Conservation (phyloP, 768 basidiomycete species). For the Tricholoma flavovirens region DNA sequence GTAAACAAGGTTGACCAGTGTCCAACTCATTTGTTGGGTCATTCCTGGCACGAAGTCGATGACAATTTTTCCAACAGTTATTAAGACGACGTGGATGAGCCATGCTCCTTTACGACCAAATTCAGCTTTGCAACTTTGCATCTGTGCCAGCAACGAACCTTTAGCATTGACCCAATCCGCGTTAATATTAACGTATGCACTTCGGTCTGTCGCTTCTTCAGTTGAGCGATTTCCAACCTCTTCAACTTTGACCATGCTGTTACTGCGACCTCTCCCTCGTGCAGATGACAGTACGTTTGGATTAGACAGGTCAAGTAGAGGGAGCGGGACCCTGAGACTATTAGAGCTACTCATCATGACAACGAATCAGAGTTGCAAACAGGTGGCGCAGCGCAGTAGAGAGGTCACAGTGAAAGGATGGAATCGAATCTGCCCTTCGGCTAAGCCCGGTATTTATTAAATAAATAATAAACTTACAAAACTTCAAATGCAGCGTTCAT, state of each 20-base stretch:
- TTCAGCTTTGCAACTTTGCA: slow-evolving; percentile 2
- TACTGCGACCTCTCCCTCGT: slow-evolving; percentile 52
- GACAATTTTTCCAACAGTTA: slow-evolving; percentile 83
- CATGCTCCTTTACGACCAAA: slow-evolving; percentile 71
- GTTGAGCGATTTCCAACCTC: slow-evolving; percentile 65
- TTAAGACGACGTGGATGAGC: slow-evolving; percentile 94
- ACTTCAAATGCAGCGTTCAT: too few relatives aligned
- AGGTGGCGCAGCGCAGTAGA: neutral
- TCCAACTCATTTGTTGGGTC: slow-evolving; percentile 94
- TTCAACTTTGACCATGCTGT: slow-evolving; percentile 82
- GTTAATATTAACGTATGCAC: slow-evolving; percentile 78
- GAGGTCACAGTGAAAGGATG: too few relatives aligned
- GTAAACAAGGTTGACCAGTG: slow-evolving; percentile 85
- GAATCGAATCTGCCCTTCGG: too few relatives aligned
- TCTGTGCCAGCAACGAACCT: slow-evolving; percentile 38
- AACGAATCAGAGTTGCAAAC: slow-evolving; percentile 3
- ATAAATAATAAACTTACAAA: too few relatives aligned
- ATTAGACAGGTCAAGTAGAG: slow-evolving; percentile 37
- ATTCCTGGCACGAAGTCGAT: slow-evolving; percentile 94
- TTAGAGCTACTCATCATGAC: slow-evolving; percentile 43
- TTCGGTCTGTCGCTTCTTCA: slow-evolving; percentile 76
- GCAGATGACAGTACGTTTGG: slow-evolving; percentile 25
- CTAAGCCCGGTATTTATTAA: too few relatives aligned
- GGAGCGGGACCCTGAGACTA: slow-evolving; percentile 42
- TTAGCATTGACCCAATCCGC: slow-evolving; percentile 94